A percentile compares a stretch with the other conserved stretches of the same genome.
These are phyloP conservation scores for Botrytis squamosa DNA, from an alignment of 2,329 filamentous ascomycete genomes.

Conservation along the genomic window DNA sequence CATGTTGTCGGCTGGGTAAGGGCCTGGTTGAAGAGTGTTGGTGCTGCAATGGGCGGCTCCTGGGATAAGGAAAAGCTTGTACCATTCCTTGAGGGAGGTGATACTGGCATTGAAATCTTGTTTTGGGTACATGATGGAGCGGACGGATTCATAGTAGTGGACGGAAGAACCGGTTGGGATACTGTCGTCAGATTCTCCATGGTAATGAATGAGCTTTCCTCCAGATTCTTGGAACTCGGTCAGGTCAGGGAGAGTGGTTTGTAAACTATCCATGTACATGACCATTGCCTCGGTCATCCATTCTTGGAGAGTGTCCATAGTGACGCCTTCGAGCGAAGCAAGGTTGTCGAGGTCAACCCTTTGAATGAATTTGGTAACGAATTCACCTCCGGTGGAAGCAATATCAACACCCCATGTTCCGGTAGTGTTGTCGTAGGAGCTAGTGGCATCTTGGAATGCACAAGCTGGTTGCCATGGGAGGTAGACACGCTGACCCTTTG, in stretches of 20 bases:
- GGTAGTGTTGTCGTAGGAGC: conserved; percentile 13
- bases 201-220: conserved; percentile 58
- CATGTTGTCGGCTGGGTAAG: conserved; percentile 56
- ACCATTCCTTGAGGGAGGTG: conserved; percentile 50
- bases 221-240: conserved; percentile 49
- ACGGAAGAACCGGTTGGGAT: conserved; percentile 54
- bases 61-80: conserved; percentile 54
- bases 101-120: conserved; percentile 42
- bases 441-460: conserved; percentile 11
- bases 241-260: conserved; percentile 55
- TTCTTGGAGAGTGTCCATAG: conserved; percentile 55
- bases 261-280: conserved; percentile 50
- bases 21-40: conserved; percentile 45
- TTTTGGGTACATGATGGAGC: conserved; percentile 49
- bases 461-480: conserved; percentile 40
- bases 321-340: conserved; percentile 47
- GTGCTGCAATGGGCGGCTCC: conserved; percentile 52
- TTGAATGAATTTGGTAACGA: conserved; percentile 45
- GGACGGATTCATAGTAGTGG: conserved; percentile 55
- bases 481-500: conserved; percentile 41
- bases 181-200: conserved; percentile 55
- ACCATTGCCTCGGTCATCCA: conserved; percentile 53
- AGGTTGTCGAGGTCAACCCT: conserved; percentile 44
- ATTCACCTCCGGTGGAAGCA: conserved; percentile 40
- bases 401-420: conserved; percentile 40